phyloP scores from a whole-genome alignment of 768 basidiomycete species.

The Albatrellus ellisii region DNA sequence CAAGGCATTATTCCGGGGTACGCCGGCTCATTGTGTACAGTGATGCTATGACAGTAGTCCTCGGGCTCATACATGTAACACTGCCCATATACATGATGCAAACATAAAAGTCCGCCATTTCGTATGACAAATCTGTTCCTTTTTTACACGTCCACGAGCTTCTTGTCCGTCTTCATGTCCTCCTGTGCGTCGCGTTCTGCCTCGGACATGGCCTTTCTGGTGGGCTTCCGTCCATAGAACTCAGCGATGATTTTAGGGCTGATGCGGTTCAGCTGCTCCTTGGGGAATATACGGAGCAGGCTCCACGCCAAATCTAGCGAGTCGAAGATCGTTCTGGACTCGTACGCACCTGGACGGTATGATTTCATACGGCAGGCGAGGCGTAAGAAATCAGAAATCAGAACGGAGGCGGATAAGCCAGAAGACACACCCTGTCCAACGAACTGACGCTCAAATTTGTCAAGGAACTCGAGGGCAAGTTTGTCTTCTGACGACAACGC shows the following conservation, averaged over 20 bases:
- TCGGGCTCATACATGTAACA: too few relatives aligned
- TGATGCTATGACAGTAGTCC: too few relatives aligned
- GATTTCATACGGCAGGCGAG: not conserved
- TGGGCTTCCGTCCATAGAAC: slow-evolving; percentile 79
- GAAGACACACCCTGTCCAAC: slow-evolving; percentile 75
- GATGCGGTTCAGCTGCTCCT: slow-evolving; percentile 96
- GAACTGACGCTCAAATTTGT: slow-evolving; percentile 95
- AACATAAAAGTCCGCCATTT: too few relatives aligned
- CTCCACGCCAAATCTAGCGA: slow-evolving; percentile 97
- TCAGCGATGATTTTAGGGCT: slow-evolving; percentile 92
- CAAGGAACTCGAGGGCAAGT: slow-evolving; percentile 91
- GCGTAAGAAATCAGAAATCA: not conserved
- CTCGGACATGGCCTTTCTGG: slow-evolving; percentile 45
- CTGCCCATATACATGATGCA: too few relatives aligned
- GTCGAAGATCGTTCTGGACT: slow-evolving; percentile 93
- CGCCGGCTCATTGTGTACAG: too few relatives aligned
- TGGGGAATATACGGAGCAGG: slow-evolving; percentile 94
- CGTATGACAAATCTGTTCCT: too few relatives aligned
- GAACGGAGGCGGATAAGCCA: not conserved
- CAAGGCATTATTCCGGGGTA: too few relatives aligned
- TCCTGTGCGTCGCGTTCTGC: slow-evolving; percentile 24
- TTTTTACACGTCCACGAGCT: slow-evolving; percentile 65
- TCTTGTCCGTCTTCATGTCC: slow-evolving; percentile 31
- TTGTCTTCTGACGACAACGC: slow-evolving; percentile 92
- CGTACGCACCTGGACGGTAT: slow-evolving; percentile 62